A percentile compares a stretch with the other conserved stretches of the same genome.
Evolutionary conservation across 2,329 filamentous ascomycete genomes (phyloP).

Genomic region (Aureobasidium musti): DNA sequence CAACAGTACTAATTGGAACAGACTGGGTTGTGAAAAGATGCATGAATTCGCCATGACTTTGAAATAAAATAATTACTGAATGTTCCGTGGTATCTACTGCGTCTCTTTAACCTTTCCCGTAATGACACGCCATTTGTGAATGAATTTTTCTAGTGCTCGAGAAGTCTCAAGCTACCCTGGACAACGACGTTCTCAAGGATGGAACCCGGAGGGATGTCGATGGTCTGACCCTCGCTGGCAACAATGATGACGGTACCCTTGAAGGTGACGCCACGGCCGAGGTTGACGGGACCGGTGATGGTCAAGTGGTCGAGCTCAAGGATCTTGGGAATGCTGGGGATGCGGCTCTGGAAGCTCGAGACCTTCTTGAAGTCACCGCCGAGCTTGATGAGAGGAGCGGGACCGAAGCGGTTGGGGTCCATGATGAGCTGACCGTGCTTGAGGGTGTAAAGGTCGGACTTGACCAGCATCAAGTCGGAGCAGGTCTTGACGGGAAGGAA

Average conservation of each 20-base stretch:
- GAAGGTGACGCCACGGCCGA: conserved; percentile 90
- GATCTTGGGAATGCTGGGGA: conserved; percentile 85
- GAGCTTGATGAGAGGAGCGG: conserved; percentile 97
- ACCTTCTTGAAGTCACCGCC: conserved; percentile 99
- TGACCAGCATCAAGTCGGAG: conserved; percentile 99
- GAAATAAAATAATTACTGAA: conserved; percentile 28
- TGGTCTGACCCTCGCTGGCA: conserved; percentile 94
- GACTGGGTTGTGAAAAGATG: conserved; percentile 5
- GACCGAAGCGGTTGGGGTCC: conserved; percentile 93
- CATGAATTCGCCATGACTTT: conserved; percentile 28
- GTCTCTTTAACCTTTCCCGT: conserved; percentile 25
- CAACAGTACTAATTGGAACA: background rate
- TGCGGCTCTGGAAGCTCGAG: conserved; percentile 89
- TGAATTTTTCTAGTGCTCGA: conserved; percentile 59
- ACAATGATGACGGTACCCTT: conserved; percentile 99
- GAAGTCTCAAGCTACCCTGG: conserved; percentile 83
- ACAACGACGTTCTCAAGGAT: conserved; percentile 99
- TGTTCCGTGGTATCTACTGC: conserved; percentile 30
- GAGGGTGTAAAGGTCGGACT: conserved; percentile 97
- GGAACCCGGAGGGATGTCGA: conserved; percentile 94
- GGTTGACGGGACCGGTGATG: conserved; percentile 95
- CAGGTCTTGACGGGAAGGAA: conserved; percentile 99
- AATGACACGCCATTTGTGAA: conserved; percentile 1
- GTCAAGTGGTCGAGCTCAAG: conserved; percentile 93
- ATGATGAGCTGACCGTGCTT: conserved; percentile 98